phyloP scores from a whole-genome alignment of 1,284 basidiomycete genomes.

The Mycosarcoma mackinlayi region DNA sequence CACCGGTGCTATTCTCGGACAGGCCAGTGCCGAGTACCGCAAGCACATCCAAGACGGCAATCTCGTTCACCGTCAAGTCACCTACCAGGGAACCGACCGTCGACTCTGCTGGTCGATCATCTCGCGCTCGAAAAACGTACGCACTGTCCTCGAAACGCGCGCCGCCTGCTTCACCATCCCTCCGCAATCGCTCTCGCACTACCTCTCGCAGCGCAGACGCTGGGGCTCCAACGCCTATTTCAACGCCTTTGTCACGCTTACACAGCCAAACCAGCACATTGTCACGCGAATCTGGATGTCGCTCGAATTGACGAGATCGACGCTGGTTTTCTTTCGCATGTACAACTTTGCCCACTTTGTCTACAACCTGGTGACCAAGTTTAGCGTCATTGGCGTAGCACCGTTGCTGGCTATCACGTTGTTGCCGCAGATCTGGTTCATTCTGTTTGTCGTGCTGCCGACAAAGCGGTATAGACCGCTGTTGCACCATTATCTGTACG shows the following conservation, averaged over 20 bases:
- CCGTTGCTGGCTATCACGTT: slow-evolving; percentile 30
- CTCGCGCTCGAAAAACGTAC: slow-evolving; percentile 28
- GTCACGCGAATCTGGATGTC: slow-evolving; percentile 34
- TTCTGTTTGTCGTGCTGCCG: slow-evolving; percentile 20
- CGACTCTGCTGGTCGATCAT: slow-evolving; percentile 38
- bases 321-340: slow-evolving; percentile 31
- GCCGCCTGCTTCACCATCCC: slow-evolving; percentile 43
- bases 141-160: slow-evolving; percentile 30
- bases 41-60: slow-evolving; percentile 28
- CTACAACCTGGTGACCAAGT: slow-evolving; percentile 25
- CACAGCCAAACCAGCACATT: slow-evolving; percentile 18
- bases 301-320: slow-evolving; percentile 21
- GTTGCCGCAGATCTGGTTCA: slow-evolving; percentile 37
- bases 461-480: slow-evolving; percentile 20
- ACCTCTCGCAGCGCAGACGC: slow-evolving; percentile 32
- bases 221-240: slow-evolving; percentile 44
- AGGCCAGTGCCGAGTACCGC: slow-evolving; percentile 28
- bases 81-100: slow-evolving; percentile 36
- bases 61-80: slow-evolving; percentile 29
- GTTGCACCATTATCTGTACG: slow-evolving; percentile 22
- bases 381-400: slow-evolving; percentile 16
- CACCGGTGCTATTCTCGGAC: slow-evolving; percentile 25
- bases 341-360: slow-evolving; percentile 36
- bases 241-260: slow-evolving; percentile 30
- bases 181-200: slow-evolving; percentile 29